Conservation (phyloP, 257 asterid genomes). For the Solanum peruvianum region DNA sequence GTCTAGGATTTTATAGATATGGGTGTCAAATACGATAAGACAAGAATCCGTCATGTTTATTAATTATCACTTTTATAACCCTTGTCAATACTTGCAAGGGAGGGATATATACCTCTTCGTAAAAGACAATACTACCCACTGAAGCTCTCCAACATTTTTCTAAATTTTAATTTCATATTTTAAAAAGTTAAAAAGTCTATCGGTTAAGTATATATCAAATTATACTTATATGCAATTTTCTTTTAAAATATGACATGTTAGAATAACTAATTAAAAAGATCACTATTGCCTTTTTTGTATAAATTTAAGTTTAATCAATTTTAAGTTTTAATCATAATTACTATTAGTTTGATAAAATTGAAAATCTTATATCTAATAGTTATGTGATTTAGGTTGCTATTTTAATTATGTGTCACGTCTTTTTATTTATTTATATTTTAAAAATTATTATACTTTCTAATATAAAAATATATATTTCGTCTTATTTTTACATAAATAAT, state of each 20-base stretch:
- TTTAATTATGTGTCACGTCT: not conserved
- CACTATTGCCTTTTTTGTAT: too few species aligned
- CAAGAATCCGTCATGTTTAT: constrained; percentile 19
- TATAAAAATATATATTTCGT: too few species aligned
- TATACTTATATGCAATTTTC: too few species aligned
- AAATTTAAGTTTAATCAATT: too few species aligned
- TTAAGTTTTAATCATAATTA: too few species aligned
- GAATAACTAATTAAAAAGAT: not conserved
- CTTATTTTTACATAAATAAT: too few species aligned
- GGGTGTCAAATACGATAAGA: constrained; percentile 39
- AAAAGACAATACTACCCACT: not conserved
- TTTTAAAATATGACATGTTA: not conserved
- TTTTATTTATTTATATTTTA: too few species aligned
- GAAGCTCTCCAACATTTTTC: not conserved
- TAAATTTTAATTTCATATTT: too few species aligned
- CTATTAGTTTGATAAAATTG: too few species aligned
- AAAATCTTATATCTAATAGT: too few species aligned
- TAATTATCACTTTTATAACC: not conserved
- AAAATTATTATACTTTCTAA: too few species aligned
- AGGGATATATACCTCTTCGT: constrained; percentile 22
- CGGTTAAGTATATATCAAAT: not conserved
- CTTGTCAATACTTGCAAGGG: constrained; percentile 16
- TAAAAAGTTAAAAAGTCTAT: not conserved
- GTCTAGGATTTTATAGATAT: constrained; percentile 13
- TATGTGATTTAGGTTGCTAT: too few species aligned